Evolutionary conservation across 768 basidiomycete genomes (phyloP).

Genomic region (Pleurotus pulmonarius): DNA sequence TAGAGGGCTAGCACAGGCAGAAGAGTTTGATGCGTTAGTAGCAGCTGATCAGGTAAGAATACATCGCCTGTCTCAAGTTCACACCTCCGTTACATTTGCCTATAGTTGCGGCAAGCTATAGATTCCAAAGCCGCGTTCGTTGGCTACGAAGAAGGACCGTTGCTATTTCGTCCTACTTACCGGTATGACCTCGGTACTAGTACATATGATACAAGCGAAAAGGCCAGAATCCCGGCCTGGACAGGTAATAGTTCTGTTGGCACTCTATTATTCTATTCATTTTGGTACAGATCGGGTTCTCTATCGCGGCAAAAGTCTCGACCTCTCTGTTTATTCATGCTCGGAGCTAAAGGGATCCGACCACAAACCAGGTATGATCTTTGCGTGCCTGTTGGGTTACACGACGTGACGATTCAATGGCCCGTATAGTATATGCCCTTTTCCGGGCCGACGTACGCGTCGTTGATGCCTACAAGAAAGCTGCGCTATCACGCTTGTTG

Average conservation of each 20-base stretch:
- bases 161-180: slow-evolving; percentile 94
- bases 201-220: slow-evolving; percentile 92
- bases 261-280: neutral
- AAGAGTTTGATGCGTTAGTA: slow-evolving; percentile 71
- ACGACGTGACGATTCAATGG: slow-evolving; percentile 4
- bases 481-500: slow-evolving; percentile 62
- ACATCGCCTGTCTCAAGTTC: no score
- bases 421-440: slow-evolving; percentile 68
- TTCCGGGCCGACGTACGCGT: slow-evolving; percentile 77
- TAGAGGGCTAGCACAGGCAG: slow-evolving; percentile 55
- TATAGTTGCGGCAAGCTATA: slow-evolving; percentile 71
- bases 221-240: slow-evolving; percentile 95
- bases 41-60: slow-evolving; percentile 79
- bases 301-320: slow-evolving; percentile 70
- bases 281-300: slow-evolving; percentile 76
- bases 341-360: slow-evolving; percentile 90
- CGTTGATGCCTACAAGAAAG: slow-evolving; percentile 75
- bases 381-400: neutral
- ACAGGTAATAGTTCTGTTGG: slow-evolving; percentile 57
- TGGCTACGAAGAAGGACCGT: slow-evolving; percentile 85
- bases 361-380: slow-evolving; percentile 77
- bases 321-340: slow-evolving; percentile 75
- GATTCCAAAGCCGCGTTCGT: slow-evolving; percentile 69
- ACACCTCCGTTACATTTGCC: no score
- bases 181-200: slow-evolving; percentile 84